phyloP scores from a whole-genome alignment of 345 rosid genomes.

The Salix exigua region DNA sequence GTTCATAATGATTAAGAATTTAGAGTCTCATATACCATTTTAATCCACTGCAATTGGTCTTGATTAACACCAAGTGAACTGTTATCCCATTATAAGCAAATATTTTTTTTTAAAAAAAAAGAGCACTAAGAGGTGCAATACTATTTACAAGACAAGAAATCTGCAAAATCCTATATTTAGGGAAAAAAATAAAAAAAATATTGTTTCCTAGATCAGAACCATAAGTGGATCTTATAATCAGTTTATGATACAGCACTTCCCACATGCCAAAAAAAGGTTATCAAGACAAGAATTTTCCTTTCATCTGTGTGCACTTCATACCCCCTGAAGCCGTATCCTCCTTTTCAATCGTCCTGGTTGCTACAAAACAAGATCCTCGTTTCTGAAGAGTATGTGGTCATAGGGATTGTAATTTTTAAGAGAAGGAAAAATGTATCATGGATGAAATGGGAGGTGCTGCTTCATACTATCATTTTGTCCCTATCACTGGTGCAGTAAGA shows the following conservation, averaged over 20 bases:
- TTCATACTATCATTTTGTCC: not conserved
- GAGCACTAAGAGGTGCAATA: not conserved
- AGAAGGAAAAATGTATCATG: not conserved
- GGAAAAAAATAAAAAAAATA: not conserved
- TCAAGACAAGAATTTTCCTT: not conserved
- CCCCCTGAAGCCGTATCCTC: not conserved
- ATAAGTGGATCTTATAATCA: not conserved
- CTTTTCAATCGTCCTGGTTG: not conserved
- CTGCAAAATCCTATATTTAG: not conserved
- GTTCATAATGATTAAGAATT: not conserved
- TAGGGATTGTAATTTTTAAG: not conserved
- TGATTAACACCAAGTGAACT: not conserved
- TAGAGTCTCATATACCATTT: not conserved
- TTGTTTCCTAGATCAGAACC: not conserved
- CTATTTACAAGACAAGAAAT: not conserved
- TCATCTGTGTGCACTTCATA: not conserved
- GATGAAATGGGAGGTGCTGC: conserved; percentile 1
- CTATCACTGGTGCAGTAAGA: not conserved
- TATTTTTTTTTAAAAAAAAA: not conserved
- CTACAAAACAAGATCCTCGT: not conserved
- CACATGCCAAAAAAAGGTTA: not conserved
- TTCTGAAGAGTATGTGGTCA: conserved; percentile 1
- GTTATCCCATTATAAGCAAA: not conserved
- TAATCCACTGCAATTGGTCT: not conserved
- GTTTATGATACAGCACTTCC: not conserved